Percentiles rank a stretch among this genome's conserved stretches.
These are phyloP conservation scores for Blastobotrys proliferans DNA, from an alignment of 1,139 yeast species.

Conservation along the genomic window DNA sequence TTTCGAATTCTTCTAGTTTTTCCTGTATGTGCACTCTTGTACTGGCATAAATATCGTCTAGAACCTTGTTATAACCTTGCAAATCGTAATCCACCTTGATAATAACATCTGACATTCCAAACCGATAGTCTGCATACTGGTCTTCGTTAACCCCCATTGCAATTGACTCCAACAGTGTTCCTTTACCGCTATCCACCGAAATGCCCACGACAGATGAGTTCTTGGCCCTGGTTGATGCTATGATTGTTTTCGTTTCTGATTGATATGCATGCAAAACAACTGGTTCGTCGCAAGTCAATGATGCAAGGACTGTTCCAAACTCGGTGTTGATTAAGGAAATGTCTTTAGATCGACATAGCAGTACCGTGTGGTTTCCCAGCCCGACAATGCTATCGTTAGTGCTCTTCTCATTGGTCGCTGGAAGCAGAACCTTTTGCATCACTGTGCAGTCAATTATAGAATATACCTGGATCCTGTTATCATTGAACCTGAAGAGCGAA, in stretches of 20 bases:
- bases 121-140: constrained; percentile 17
- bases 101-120: constrained; percentile 26
- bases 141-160: constrained; percentile 48
- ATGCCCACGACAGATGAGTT: constrained; percentile 35
- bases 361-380: constrained; percentile 34
- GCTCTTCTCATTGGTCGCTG: constrained; percentile 8
- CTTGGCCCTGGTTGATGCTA: constrained; percentile 3
- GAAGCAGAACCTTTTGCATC: constrained; percentile 6
- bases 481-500: constrained; percentile 21
- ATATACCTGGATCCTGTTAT: constrained; percentile 15
- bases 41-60: constrained; percentile 19
- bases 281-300: constrained; percentile 20
- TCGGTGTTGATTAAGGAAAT: constrained; percentile 41
- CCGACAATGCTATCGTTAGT: constrained; percentile 32
- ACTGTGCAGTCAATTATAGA: constrained; percentile 17
- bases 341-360: constrained; percentile 36
- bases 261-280: constrained; percentile 19
- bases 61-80: constrained; percentile 24
- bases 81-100: constrained; percentile 22
- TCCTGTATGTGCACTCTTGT: constrained; percentile 18
- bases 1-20: constrained; percentile 28
- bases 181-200: constrained; percentile 62
- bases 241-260: constrained; percentile 14
- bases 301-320: constrained; percentile 38
- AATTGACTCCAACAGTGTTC: constrained; percentile 70